Base-by-base conservation (phyloP, 78 protist species). In the Dictyostelium brefeldianum region DNA sequence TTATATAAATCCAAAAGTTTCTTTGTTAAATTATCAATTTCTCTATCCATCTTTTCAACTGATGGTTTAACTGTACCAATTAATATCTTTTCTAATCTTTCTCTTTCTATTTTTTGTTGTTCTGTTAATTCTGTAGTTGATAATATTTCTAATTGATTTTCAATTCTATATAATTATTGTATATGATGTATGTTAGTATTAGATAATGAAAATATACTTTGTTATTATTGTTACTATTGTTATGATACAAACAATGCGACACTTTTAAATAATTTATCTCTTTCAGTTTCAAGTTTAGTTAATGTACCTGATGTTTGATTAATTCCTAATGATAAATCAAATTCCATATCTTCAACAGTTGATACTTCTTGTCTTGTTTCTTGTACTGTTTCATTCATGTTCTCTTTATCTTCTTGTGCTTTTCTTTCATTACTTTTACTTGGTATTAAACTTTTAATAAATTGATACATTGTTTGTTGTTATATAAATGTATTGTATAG, bases 261-360 rank as follows among this genome's bases (percentile, higher is more conserved):
- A 41, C 14, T 71, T 71, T 71, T 71, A 71, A 71, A 71, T 71
- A 71, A 20, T 71, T 43, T 31, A 17, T 71, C 78, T 71, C 78
- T 71, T 71, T 71, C 53, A 0, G 15, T 31, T 43, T 71, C 78
- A 18, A 71, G 43, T 43, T 71, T 27, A 71, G 20, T 43, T 17
- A 71, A 27, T 43, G 27, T 36, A 31, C 78, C 78, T 8, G 78
- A 71, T 9, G 78, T 71, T 71, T 43, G 78, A 43, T 71, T 71
- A 8, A 71, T 71, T 20, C 78, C 78, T 20, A 71, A 41, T 14
- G 78, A 43, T 43, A 71, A 71, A 20, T 71, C 78, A 9, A 71
- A 71, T n/a, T 71, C 78, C 78, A 71, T 71, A 36, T 71, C 36
- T 43, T 71, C 78, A 43, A 71, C 78, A 20, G 57, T 20, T 43